Evolutionary conservation across 495 filamentous ascomycete genomes (phyloP), one percentile per base, ranked within the genome.

Genomic region (Hypoxylon rickii): DNA sequence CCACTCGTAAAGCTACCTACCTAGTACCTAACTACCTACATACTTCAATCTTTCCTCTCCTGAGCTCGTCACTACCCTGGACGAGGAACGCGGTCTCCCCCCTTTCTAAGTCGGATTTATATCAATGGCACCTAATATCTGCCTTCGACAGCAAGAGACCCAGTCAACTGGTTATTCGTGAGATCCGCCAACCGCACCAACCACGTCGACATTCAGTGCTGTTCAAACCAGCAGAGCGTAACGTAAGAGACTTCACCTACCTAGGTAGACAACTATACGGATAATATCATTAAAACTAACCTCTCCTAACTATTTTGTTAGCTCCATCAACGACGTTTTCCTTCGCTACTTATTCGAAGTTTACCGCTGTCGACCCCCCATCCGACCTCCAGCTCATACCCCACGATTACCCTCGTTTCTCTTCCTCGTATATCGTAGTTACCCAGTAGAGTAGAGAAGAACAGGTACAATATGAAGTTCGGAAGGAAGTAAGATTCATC

Each of bases 381-480:
- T n/a, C n/a, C n/a, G n/a, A n/a, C 19, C 36, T 53, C 10, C 42
- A 1, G 33, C 44, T 48, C 19, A n/a, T n/a, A 29, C 7, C n/a
- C 24, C 24, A 29, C 4, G 10, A 29, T 29, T 8, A 13, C 22
- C 20, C 33, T n/a, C 8, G 54, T 8, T 22, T 18, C 44, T 31
- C 34, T 46, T 13, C 29, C 38, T 8, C 53, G 4, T 26, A 6
- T 24, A 34, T 22, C 36, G 34, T 19, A 29, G 2, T n/a, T n/a
- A n/a, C n/a, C n/a, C n/a, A n/a, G n/a, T n/a, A n/a, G n/a, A n/a
- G n/a, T n/a, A n/a, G n/a, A n/a, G n/a, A n/a, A n/a, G n/a, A n/a
- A n/a, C n/a, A n/a, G n/a, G n/a, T n/a, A n/a, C n/a, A 71, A 49
- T 26, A 92, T 93, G 89, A 93, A 93, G 77, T 93, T 93, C 64